Evolutionary conservation across 108 stramenopile species (phyloP).

Genomic region (Nitzschia putrida): DNA sequence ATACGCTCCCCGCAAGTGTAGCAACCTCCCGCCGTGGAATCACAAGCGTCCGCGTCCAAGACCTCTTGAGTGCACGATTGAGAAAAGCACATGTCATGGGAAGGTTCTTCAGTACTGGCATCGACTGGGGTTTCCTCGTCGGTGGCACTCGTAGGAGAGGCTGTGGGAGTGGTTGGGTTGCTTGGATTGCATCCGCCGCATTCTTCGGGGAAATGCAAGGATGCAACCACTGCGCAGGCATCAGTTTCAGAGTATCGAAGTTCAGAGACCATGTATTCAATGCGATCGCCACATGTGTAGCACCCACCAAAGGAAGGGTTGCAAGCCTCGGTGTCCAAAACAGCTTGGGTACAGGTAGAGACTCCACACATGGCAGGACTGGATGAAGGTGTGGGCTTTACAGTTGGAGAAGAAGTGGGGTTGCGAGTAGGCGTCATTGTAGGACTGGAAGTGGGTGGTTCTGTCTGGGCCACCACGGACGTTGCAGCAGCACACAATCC

Average conservation of each 20-base stretch:
- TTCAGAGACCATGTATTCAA: slow-evolving; percentile 4
- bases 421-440: neutral
- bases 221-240: slow-evolving; percentile 15
- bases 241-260: neutral
- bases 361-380: neutral
- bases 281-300: slow-evolving; percentile 9
- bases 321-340: slow-evolving; percentile 17
- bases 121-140: too few relatives aligned
- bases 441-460: slow-evolving; percentile 1
- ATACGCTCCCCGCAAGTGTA: too few relatives aligned
- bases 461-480: neutral
- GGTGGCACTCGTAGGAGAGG: too few relatives aligned
- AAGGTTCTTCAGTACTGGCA: too few relatives aligned
- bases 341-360: slow-evolving; percentile 3
- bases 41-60: too few relatives aligned
- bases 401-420: neutral
- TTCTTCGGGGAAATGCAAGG: neutral
- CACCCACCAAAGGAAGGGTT: slow-evolving; percentile 4
- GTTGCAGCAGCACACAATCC: neutral
- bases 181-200: too few relatives aligned
- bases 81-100: too few relatives aligned
- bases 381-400: neutral
- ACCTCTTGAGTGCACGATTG: too few relatives aligned
- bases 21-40: too few relatives aligned
- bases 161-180: too few relatives aligned